Evolutionary conservation across 1,139 yeast genomes (phyloP).

Genomic region (Suhomyces terraborum): DNA sequence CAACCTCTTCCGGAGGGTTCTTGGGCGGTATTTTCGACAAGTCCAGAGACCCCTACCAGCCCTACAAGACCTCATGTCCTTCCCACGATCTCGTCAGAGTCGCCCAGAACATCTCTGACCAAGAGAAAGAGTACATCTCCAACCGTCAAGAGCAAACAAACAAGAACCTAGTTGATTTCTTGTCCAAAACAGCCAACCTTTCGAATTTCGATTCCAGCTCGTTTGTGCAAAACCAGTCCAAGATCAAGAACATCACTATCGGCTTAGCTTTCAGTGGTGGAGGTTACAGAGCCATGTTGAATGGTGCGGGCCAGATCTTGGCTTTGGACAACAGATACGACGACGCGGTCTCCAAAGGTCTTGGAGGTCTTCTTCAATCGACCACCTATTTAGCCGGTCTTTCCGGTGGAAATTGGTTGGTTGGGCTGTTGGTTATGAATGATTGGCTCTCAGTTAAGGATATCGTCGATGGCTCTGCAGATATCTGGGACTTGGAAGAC

Average conservation of each 20-base stretch:
- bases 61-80: slow-evolving; percentile 12
- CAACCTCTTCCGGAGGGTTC: slow-evolving; percentile 5
- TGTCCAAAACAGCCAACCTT: slow-evolving; percentile 34
- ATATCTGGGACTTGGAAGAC: slow-evolving; percentile 44
- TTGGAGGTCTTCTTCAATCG: slow-evolving; percentile 46
- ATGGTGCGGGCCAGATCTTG: slow-evolving; percentile 45
- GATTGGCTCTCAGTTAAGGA: slow-evolving; percentile 43
- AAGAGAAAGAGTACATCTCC: slow-evolving; percentile 33
- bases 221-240: slow-evolving; percentile 29
- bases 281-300: slow-evolving; percentile 49
- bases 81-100: slow-evolving; percentile 22
- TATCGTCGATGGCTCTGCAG: slow-evolving; percentile 27
- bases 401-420: slow-evolving; percentile 49
- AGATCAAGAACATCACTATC: slow-evolving; percentile 38
- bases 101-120: slow-evolving; percentile 29
- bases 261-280: slow-evolving; percentile 51
- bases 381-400: slow-evolving; percentile 43
- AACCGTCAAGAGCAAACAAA: slow-evolving; percentile 36
- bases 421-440: slow-evolving; percentile 41
- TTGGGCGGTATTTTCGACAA: slow-evolving; percentile 2
- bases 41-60: slow-evolving; percentile 11
- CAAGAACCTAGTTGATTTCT: slow-evolving; percentile 32
- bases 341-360: slow-evolving; percentile 29
- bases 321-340: slow-evolving; percentile 38
- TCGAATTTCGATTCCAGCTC: slow-evolving; percentile 35